These are phyloP conservation scores for Guadua angustifolia DNA, from an alignment of 176 grass and related monocot genomes.

Conservation along the genomic window DNA sequence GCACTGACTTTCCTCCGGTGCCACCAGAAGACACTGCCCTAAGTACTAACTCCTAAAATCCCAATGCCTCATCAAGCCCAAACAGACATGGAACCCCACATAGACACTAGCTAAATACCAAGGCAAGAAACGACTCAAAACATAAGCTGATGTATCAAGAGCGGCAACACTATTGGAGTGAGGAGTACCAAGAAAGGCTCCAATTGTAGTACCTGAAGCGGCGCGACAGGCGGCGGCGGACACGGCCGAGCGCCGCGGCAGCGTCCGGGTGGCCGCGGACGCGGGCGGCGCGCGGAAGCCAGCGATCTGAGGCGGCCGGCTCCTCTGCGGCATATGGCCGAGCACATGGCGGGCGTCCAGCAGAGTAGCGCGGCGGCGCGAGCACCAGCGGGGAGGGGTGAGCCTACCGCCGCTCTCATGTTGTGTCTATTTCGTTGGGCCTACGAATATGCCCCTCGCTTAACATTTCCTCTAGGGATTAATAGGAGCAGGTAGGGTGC, in stretches of 20 bases:
- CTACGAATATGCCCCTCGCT: neutral
- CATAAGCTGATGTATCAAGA: too few species aligned
- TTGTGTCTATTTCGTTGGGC: neutral
- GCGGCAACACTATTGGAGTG: neutral
- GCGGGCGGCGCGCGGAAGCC: neutral
- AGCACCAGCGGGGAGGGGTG: neutral
- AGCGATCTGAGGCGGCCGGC: neutral
- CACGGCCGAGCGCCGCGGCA: neutral
- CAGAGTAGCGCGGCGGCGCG: slow-evolving; percentile 5
- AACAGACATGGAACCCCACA: neutral
- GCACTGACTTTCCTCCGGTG: neutral
- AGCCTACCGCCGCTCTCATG: slow-evolving; percentile 41
- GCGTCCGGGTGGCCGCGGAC: neutral
- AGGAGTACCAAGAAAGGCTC: neutral
- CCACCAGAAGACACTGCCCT: neutral
- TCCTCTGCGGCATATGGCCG: slow-evolving; percentile 41
- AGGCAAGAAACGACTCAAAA: too few species aligned
- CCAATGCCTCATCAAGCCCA: neutral
- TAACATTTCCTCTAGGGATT: neutral
- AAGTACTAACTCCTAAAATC: neutral
- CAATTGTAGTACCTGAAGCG: slow-evolving; percentile 45
- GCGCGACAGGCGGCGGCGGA: slow-evolving; percentile 6
- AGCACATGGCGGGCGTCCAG: slow-evolving; percentile 49
- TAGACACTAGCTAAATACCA: neutral
- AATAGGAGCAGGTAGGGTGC: neutral